Conservation (phyloP, 768 basidiomycete species). For the Lactarius trivialis region DNA sequence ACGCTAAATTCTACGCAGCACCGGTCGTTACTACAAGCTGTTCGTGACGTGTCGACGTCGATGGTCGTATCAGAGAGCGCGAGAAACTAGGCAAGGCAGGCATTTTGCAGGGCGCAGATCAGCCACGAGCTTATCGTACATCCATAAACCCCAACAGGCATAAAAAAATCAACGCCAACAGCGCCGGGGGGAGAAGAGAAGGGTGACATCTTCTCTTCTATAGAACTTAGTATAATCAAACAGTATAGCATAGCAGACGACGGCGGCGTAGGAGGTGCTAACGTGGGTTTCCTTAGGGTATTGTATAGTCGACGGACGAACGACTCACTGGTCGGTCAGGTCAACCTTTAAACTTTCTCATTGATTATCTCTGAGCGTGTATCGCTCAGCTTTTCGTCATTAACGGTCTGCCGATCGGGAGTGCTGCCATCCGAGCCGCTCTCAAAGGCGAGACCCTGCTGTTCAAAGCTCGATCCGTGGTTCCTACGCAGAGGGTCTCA, state of each 20-base stretch:
- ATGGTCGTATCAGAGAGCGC: neutral
- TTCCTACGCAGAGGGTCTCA: conserved; percentile 24
- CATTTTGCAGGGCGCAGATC: neutral
- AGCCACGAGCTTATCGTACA: neutral
- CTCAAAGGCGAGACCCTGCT: conserved; percentile 72
- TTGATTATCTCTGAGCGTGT: neutral
- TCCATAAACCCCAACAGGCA: too few species aligned
- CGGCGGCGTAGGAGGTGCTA: neutral
- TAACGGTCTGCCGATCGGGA: neutral
- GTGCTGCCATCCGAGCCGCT: conserved; percentile 25
- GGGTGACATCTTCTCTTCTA: neutral
- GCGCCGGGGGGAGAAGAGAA: neutral
- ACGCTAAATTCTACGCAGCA: neutral
- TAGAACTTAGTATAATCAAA: neutral
- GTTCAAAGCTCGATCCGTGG: conserved; percentile 62
- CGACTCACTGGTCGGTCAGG: neutral
- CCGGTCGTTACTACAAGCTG: neutral
- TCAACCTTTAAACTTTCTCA: neutral
- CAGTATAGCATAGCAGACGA: neutral
- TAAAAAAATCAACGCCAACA: neutral
- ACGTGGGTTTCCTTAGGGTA: neutral
- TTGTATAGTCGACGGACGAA: neutral
- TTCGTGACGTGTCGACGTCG: neutral
- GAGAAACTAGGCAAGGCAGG: neutral
- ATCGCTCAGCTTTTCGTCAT: neutral